Conservation (phyloP, 2,329 filamentous ascomycete genomes). For the Golovinomyces cichoracearum region DNA sequence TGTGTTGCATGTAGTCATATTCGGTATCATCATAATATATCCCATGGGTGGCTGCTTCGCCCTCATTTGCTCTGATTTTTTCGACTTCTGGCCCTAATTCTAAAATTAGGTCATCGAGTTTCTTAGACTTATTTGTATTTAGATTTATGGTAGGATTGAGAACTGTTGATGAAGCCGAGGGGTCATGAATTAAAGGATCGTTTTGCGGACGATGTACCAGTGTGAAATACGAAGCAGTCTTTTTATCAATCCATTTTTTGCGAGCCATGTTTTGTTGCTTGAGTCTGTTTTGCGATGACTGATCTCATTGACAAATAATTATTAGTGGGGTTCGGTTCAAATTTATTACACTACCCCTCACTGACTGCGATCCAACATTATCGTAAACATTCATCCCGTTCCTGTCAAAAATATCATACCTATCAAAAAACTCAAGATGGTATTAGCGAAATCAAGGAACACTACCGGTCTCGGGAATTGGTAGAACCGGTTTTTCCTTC, state of each 20-base stretch:
- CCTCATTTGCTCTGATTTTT: conserved; percentile 62
- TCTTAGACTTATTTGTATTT: conserved; percentile 32
- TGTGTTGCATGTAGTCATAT: conserved; percentile 98
- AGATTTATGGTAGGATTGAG: conserved; percentile 39
- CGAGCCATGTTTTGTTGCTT: conserved; percentile 12
- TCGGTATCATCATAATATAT: conserved; percentile 84
- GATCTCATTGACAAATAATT: too few relatives aligned
- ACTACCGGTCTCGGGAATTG: conserved; percentile 73
- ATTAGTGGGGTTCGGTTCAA: too few relatives aligned
- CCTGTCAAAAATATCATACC: neutral
- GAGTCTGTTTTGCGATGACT: too few relatives aligned
- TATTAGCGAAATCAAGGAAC: conserved; percentile 80
- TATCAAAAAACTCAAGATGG: conserved; percentile 23
- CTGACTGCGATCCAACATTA: too few relatives aligned
- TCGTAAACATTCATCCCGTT: too few relatives aligned
- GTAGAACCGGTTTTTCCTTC: conserved; percentile 3
- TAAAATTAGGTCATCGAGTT: conserved; percentile 46
- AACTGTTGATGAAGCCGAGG: conserved; percentile 67
- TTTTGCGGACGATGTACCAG: conserved; percentile 91
- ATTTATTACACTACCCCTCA: too few relatives aligned
- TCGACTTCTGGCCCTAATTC: conserved; percentile 45
- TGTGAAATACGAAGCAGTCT: conserved; percentile 72
- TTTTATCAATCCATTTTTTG: conserved; percentile 42
- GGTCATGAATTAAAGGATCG: conserved; percentile 89
- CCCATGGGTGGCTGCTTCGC: conserved; percentile 81